Evolutionary conservation across 2,329 filamentous ascomycete genomes (phyloP).

Genomic region (Aspergillus ruber): DNA sequence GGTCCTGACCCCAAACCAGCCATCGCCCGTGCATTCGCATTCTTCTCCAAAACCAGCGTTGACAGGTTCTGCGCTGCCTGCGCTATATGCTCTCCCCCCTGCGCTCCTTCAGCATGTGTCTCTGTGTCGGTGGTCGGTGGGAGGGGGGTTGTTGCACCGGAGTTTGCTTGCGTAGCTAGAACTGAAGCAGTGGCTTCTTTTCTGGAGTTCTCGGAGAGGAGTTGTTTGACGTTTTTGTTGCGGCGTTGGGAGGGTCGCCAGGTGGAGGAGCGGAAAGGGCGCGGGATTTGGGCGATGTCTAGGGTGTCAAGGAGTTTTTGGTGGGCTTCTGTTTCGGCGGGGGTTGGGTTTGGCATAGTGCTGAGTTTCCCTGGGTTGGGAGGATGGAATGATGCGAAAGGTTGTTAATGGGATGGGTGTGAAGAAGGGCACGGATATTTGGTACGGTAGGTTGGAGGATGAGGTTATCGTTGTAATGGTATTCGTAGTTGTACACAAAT

Average conservation of each 20-base stretch:
- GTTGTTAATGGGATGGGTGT: neutral
- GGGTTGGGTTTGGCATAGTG: constrained; percentile 55
- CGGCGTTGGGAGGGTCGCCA: constrained; percentile 93
- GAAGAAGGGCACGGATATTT: neutral
- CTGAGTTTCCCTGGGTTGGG: neutral
- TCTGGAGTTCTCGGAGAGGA: constrained; percentile 79
- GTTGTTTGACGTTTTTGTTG: constrained; percentile 98
- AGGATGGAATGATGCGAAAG: constrained; percentile 8
- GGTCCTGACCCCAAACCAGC: constrained; percentile 47
- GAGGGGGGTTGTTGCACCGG: constrained; percentile 66
- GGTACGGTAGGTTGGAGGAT: no score
- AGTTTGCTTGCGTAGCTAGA: constrained; percentile 74
- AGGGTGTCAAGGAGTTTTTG: constrained; percentile 81
- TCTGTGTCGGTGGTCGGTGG: constrained; percentile 30
- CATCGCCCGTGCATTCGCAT: constrained; percentile 37
- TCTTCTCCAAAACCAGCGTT: constrained; percentile 83
- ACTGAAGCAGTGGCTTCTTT: constrained; percentile 70
- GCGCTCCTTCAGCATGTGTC: constrained; percentile 41
- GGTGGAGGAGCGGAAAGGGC: constrained; percentile 80
- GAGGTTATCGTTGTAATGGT: no score
- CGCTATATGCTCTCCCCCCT: constrained; percentile 59
- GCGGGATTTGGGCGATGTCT: constrained; percentile 79
- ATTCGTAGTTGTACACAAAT: no score
- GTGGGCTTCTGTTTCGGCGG: constrained; percentile 73
- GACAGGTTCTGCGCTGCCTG: constrained; percentile 82